These are phyloP conservation scores for Sistotremastrum suecicum DNA, from an alignment of 768 basidiomycete genomes.

Conservation along the genomic window DNA sequence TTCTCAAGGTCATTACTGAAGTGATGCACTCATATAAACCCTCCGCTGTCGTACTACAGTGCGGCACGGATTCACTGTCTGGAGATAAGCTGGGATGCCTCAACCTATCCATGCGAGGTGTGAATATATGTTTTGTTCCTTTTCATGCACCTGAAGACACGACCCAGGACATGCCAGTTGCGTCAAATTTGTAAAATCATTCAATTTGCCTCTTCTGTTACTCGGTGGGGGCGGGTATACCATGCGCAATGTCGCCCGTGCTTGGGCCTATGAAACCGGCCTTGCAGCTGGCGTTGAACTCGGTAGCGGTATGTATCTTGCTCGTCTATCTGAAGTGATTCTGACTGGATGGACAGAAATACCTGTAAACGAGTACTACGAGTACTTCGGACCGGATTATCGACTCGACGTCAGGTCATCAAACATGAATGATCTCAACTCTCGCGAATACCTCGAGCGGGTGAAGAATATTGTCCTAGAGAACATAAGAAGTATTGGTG, in stretches of 20 bases:
- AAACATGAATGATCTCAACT: constrained; percentile 93
- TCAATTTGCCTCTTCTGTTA: constrained; percentile 84
- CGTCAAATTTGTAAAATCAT: constrained; percentile 92
- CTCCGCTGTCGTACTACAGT: constrained; percentile 90
- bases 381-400: constrained; percentile 97
- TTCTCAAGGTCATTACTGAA: constrained; percentile 65
- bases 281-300: constrained; percentile 96
- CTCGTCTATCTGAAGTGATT: neutral
- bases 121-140: neutral
- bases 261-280: constrained; percentile 98
- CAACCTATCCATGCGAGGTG: constrained; percentile 92
- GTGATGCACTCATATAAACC: constrained; percentile 95
- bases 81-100: constrained; percentile 94
- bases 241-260: constrained; percentile 91
- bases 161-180: constrained; percentile 84
- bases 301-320: constrained; percentile 42
- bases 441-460: constrained; percentile 82
- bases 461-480: constrained; percentile 88
- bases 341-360: constrained; percentile 47
- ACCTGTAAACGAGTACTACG: constrained; percentile 97
- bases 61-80: constrained; percentile 92
- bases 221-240: constrained; percentile 98
- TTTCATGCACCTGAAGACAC: neutral
- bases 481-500: constrained; percentile 71
- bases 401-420: constrained; percentile 88